Evolutionary conservation across 2,329 filamentous ascomycete genomes (phyloP).

Genomic region (Stachybotrys chartarum): DNA sequence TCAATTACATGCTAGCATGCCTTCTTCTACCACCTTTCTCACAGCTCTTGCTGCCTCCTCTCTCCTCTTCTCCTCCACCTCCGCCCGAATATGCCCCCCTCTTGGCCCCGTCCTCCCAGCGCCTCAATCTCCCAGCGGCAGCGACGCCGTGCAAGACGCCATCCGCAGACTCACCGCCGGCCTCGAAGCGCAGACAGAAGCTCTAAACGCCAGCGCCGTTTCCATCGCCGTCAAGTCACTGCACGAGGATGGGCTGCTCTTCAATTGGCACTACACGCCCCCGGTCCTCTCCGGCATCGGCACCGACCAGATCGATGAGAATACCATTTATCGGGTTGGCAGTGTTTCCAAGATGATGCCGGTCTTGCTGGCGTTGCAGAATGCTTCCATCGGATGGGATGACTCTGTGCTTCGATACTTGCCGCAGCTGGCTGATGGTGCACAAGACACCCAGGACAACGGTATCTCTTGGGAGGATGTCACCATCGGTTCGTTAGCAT

Average conservation of each 20-base stretch:
- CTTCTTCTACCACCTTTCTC: not conserved
- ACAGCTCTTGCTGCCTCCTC: not conserved
- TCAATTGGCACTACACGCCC: constrained; percentile 34
- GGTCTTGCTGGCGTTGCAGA: constrained; percentile 21
- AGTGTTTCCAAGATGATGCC: constrained; percentile 27
- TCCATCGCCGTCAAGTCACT: constrained; percentile 34
- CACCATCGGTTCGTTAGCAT: constrained; percentile 35
- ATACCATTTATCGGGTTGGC: constrained; percentile 27
- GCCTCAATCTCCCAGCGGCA: constrained; percentile 23
- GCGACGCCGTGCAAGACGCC: constrained; percentile 19
- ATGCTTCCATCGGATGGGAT: constrained; percentile 23
- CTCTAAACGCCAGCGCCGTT: constrained; percentile 24
- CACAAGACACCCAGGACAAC: constrained; percentile 16
- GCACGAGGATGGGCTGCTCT: constrained; percentile 26
- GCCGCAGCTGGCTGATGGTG: constrained; percentile 24
- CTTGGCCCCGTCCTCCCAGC: constrained; percentile 33
- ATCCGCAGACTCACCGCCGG: constrained; percentile 10
- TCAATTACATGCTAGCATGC: not conserved
- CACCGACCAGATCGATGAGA: constrained; percentile 14
- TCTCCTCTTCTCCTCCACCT: constrained; percentile 6
- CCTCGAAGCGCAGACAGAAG: constrained; percentile 17
- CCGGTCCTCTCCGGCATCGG: constrained; percentile 15
- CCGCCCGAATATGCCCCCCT: constrained; percentile 30
- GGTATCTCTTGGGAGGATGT: constrained; percentile 37
- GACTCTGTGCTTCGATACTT: constrained; percentile 38